Conservation (phyloP, 108 stramenopile species). For the Chaetoceros tenuissimus region DNA sequence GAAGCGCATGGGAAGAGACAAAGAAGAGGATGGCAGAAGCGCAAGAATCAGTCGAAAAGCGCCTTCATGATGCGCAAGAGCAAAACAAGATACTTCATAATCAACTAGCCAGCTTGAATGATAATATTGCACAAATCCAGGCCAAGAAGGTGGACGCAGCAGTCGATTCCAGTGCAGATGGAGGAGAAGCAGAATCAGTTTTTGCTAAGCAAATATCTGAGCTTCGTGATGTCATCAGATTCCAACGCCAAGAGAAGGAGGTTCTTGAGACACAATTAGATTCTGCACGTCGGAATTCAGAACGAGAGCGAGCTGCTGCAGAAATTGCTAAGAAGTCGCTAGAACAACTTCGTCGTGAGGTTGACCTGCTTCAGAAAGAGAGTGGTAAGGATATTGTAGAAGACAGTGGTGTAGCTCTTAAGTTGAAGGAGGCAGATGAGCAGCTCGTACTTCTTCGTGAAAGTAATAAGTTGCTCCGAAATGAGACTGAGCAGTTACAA, state of each 20-base stretch:
- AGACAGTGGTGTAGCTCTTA: conserved; percentile 10
- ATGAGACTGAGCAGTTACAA: conserved; percentile 42
- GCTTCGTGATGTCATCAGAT: conserved; percentile 68
- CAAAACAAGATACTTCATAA: conserved; percentile 71
- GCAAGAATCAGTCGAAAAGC: conserved; percentile 40
- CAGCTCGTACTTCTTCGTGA: conserved; percentile 66
- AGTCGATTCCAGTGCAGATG: conserved; percentile 6
- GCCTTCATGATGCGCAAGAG: conserved; percentile 40
- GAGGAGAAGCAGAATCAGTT: conserved; percentile 10
- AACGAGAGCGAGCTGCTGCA: conserved; percentile 66
- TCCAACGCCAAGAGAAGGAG: conserved; percentile 72
- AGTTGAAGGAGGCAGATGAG: conserved; percentile 48
- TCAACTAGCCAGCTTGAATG: conserved; percentile 60
- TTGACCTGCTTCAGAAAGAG: conserved; percentile 30
- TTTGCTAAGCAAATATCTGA: conserved; percentile 50
- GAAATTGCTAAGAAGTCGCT: conserved; percentile 60
- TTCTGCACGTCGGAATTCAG: conserved; percentile 51
- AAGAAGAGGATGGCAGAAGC: conserved; percentile 38
- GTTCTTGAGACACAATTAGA: conserved; percentile 68
- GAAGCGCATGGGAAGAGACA: conserved; percentile 32
- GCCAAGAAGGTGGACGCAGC: conserved; percentile 4
- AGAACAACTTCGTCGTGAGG: conserved; percentile 73
- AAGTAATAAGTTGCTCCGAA: conserved; percentile 66
- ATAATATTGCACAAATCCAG: conserved; percentile 41
- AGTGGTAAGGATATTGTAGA: conserved; percentile 16